Percentiles rank a stretch among this genome's conserved stretches.
Evolutionary conservation across 768 basidiomycete genomes (phyloP).

Genomic region (Lentinula lateritia): DNA sequence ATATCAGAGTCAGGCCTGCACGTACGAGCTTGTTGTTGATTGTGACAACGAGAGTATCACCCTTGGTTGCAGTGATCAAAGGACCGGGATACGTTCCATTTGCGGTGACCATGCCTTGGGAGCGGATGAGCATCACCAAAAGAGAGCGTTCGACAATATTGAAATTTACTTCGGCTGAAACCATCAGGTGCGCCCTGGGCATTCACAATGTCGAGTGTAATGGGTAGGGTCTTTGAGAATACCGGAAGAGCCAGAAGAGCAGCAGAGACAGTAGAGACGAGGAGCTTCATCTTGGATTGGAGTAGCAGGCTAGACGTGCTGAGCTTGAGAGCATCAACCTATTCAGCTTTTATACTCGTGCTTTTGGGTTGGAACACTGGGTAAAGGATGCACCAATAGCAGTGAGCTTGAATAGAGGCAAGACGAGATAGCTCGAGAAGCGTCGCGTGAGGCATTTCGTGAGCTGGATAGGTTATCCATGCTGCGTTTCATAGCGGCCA

Average conservation of each 20-base stretch:
- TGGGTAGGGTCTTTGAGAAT: constrained; percentile 16
- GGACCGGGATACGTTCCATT: constrained; percentile 39
- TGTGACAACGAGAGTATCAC: constrained; percentile 35
- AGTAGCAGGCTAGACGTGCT: not conserved
- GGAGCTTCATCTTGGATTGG: constrained; percentile 1
- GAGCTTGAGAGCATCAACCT: no score
- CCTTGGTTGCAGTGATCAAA: constrained; percentile 36
- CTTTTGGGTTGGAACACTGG: not conserved
- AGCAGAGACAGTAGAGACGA: not conserved
- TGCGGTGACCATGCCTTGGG: constrained; percentile 14
- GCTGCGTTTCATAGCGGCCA: not conserved
- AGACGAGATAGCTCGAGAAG: not conserved
- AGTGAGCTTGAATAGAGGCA: not conserved
- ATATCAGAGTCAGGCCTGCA: not conserved
- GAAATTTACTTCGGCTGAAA: constrained; percentile 21
- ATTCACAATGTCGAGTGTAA: constrained; percentile 33
- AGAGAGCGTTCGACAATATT: not conserved
- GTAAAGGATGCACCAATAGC: not conserved
- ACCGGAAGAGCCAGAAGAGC: not conserved
- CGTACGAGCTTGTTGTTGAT: constrained; percentile 38
- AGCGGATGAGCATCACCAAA: not conserved
- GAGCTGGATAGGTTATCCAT: not conserved
- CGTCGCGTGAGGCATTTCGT: not conserved
- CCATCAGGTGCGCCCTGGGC: constrained; percentile 39
- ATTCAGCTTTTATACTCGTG: not conserved